Base-by-base conservation (phyloP, 257 asterid genomes). In the Avicennia marina region DNA sequence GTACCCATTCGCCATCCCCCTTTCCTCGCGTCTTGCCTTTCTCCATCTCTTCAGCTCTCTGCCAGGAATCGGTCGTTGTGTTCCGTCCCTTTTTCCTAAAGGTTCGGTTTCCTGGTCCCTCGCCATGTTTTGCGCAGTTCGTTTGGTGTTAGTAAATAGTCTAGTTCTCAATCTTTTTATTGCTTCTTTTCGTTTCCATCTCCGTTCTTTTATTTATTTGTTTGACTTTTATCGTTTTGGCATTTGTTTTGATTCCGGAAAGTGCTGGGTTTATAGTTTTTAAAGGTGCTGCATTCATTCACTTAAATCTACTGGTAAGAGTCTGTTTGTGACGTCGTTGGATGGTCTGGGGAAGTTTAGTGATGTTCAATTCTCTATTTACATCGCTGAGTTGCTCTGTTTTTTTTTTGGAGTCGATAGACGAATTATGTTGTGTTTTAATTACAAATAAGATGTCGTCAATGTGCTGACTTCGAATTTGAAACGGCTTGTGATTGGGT, bases 11-110 rank as follows among this genome's bases (percentile, higher is more conserved):
- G 1, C 24, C 46, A 15, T 19, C 38, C 17, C 46, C 44, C 40
- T 32, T 26, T 53, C 53, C 69, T 81, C 78, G 86, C 67, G 86
- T 63, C 72, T 55, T 74, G 62, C 78, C 72, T 56, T 15, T 54
- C 47, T 43, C 47, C 60, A 64, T 16, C 53, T 53, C 32, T 57
- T 6, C n/a, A 41, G 4, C 62, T 53, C 48, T 56, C 60, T 36
- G 13, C 34, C 47, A 53, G 32, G 53, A 54, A 24, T 62, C 73
- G 58, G 26, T 69, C 67, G 64, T 58, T 27, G 36, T 51, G 5
- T 32, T 31, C 38, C 20, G 47, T 45, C 46, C 19, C 46, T 64
- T 58, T 58, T 17, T 6, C 70, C 73, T 58, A 45, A 26, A 72
- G 83, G 87, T 85, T 67, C 65, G 83, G 63, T 38, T 26, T 47